Percentiles rank a stretch among this genome's conserved stretches.
Evolutionary conservation across 2,329 filamentous ascomycete genomes (phyloP).

Genomic region (Moelleriella libera): DNA sequence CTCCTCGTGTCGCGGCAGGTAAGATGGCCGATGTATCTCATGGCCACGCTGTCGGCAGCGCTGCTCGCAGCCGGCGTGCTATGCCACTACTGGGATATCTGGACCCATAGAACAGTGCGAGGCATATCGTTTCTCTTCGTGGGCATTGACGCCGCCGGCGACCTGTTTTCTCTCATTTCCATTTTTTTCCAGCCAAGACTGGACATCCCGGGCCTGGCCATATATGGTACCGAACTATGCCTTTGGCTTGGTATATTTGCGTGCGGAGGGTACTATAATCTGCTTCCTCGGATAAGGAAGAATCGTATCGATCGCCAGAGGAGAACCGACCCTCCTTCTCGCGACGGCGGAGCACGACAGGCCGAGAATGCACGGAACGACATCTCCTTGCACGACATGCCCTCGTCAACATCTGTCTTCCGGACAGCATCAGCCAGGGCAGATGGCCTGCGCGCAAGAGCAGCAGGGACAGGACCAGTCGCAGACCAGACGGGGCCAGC

Average conservation of each 20-base stretch:
- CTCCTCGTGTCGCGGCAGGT: conserved; percentile 26
- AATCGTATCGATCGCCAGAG: conserved; percentile 13
- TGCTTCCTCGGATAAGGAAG: conserved; percentile 39
- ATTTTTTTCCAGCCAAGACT: conserved; percentile 45
- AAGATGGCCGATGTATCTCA: conserved; percentile 49
- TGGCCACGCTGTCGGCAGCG: conserved; percentile 50
- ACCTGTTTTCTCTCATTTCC: conserved; percentile 52
- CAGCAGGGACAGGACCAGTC: not conserved
- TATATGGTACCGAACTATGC: conserved; percentile 51
- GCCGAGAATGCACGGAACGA: not conserved
- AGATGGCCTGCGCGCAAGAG: not conserved
- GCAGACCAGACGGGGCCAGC: not conserved
- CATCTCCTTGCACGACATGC: conserved; percentile 7
- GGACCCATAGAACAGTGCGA: conserved; percentile 47
- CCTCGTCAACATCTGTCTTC: conserved; percentile 51
- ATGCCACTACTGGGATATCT: conserved; percentile 58
- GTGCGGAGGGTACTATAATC: conserved; percentile 50
- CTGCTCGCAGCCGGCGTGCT: conserved; percentile 53
- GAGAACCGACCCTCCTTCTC: not conserved
- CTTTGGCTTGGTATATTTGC: conserved; percentile 56
- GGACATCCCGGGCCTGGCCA: conserved; percentile 48
- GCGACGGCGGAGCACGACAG: not conserved
- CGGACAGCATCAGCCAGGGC: conserved; percentile 26
- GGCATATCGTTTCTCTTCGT: conserved; percentile 64
- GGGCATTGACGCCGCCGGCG: conserved; percentile 53